Evolutionary conservation across 2,329 filamentous ascomycete genomes (phyloP), one percentile per base, ranked within the genome.

Genomic region (Colletotrichum godetiae): DNA sequence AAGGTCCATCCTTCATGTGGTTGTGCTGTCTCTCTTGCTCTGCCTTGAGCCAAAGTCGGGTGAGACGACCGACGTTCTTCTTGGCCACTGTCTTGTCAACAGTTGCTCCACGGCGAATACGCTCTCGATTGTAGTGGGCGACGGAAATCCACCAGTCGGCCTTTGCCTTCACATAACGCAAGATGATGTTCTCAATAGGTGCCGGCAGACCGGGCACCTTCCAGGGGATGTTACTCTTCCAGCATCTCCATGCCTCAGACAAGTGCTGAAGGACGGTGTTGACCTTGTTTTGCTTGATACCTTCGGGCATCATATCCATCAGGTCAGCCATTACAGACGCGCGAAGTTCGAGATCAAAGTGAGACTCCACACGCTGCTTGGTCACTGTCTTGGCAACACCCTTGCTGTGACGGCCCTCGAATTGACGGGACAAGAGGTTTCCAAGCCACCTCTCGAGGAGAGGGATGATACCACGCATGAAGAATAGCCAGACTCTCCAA

Each of bases 241-340:
- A 99, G 86, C 97, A 99, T 85, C 97, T 91, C 97, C 97, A 99
- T 15, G 97, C 97, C 86, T 99, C 97, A 0, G 96, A 98, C 55
- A 99, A 86, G 88, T 99, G 97, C 80, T 98, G 97, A 67, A 99
- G 87, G 57, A 99, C 96, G 1, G 95, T 98, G 83, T 99, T 98
- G 83, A 99, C 95, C 86, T 99, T 99, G 87, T 97, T 99, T 82
- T 99, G 97, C 83, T 98, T 98, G 86, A 99, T 98, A 77, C 97
- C 97, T 82, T 99, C 97, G 0, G 97, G 97, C 97, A 99, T 99
- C 97, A 99, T 99, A 80, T 99, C 97, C 94, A 98, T 98, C 63
- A 99, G 87, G 84, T 99, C 97, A 57, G 96, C 95, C 96, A 99
- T 99, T 76, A 99, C 97, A 0, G 97, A 98, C 19, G 97, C 97